These are phyloP conservation scores for Ogataea methylovora DNA, from an alignment of 805 yeast species.

Conservation along the genomic window DNA sequence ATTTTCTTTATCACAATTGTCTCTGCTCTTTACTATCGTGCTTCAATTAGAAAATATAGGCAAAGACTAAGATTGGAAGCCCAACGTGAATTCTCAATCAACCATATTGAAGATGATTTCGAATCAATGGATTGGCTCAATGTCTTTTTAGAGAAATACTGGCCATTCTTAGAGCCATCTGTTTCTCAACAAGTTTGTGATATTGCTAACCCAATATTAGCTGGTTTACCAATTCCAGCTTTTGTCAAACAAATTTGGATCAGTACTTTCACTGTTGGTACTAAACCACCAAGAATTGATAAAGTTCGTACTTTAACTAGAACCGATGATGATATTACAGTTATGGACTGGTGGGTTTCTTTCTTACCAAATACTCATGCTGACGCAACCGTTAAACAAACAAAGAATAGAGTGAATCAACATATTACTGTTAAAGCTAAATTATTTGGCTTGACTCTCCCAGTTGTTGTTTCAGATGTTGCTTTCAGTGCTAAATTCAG, in stretches of 20 bases:
- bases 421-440: constrained; percentile 68
- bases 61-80: constrained; percentile 67
- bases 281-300: constrained; percentile 93
- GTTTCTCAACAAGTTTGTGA: constrained; percentile 79
- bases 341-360: constrained; percentile 95
- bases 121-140: constrained; percentile 97
- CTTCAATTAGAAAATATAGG: constrained; percentile 77
- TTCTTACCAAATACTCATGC: constrained; percentile 86
- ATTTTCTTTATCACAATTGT: constrained; percentile 62
- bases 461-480: constrained; percentile 72
- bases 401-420: constrained; percentile 79
- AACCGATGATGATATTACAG: constrained; percentile 88
- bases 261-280: constrained; percentile 84
- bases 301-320: constrained; percentile 82
- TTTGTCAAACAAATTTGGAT: constrained; percentile 81
- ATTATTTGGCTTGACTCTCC: constrained; percentile 76
- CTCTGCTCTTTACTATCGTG: constrained; percentile 68
- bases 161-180: constrained; percentile 88
- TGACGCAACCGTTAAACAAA: constrained; percentile 80
- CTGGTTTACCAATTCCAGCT: constrained; percentile 71
- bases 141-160: constrained; percentile 79
- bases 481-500: constrained; percentile 70
- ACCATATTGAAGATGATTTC: constrained; percentile 76
- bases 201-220: constrained; percentile 77
- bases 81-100: constrained; percentile 78